Conservation (phyloP, 257 asterid species). For the Solanum clarkiae region DNA sequence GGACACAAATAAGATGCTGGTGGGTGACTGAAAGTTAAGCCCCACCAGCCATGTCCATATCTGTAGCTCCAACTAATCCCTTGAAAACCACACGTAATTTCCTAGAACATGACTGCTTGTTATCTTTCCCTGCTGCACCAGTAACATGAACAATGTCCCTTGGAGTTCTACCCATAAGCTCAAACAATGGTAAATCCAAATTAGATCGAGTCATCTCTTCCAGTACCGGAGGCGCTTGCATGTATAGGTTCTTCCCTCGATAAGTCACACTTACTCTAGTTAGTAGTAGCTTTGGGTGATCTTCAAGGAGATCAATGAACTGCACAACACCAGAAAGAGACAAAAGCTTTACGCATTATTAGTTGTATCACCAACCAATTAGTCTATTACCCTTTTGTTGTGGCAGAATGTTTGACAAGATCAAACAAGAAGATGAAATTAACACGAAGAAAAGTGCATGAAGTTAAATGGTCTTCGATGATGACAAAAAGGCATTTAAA, state of each 20-base stretch:
- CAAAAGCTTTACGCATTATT: background rate
- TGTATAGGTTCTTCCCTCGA: constrained; percentile 72
- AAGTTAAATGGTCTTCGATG: background rate
- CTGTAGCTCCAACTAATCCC: constrained; percentile 53
- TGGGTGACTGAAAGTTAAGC: constrained; percentile 22
- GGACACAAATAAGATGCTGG: background rate
- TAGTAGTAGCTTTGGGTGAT: constrained; percentile 62
- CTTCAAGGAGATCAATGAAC: constrained; percentile 82
- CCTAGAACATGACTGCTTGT: constrained; percentile 76
- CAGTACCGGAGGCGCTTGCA: constrained; percentile 92
- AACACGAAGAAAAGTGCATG: background rate
- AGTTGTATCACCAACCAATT: background rate
- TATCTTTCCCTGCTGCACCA: constrained; percentile 69
- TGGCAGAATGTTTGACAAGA: background rate
- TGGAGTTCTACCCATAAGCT: constrained; percentile 50
- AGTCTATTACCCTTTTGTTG: background rate
- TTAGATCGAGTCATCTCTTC: constrained; percentile 91
- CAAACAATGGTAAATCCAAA: constrained; percentile 56
- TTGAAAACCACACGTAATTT: constrained; percentile 65
- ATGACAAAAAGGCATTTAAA: background rate
- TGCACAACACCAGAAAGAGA: constrained; percentile 24
- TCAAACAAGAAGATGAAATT: background rate
- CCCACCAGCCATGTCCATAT: constrained; percentile 78
- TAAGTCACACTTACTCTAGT: constrained; percentile 67
- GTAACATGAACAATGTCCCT: constrained; percentile 61